These are phyloP conservation scores for Trichoderma semiorbis DNA, from an alignment of 2,329 filamentous ascomycete species.

Conservation along the genomic window DNA sequence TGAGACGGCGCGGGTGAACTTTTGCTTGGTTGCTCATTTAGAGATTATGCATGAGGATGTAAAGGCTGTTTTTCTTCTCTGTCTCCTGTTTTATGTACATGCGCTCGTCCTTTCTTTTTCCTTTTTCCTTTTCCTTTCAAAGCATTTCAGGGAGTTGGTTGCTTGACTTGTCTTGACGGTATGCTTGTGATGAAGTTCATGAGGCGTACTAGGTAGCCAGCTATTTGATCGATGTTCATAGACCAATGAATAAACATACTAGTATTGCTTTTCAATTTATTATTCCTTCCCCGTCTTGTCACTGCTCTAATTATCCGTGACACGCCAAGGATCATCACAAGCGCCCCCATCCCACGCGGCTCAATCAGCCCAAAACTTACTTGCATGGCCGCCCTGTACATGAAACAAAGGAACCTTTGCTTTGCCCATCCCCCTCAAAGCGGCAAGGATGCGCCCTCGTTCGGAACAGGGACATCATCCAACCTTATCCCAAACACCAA, in stretches of 20 bases:
- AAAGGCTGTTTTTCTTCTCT: neutral
- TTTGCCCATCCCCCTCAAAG: neutral
- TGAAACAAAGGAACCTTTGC: conserved; percentile 5
- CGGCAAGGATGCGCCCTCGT: neutral
- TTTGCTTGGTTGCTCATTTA: neutral
- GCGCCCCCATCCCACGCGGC: neutral
- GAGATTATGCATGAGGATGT: neutral
- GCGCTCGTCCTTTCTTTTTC: neutral
- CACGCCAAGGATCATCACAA: neutral
- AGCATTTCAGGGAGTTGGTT: conserved; percentile 17
- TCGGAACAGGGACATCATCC: neutral
- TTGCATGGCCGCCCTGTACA: neutral
- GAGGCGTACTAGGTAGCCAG: neutral
- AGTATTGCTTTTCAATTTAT: neutral
- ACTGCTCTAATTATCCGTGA: neutral
- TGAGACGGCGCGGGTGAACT: neutral
- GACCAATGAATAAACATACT: neutral
- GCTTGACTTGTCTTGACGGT: neutral
- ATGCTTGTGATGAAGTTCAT: neutral
- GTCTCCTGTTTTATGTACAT: neutral
- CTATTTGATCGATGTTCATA: neutral
- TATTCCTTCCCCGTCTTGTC: neutral
- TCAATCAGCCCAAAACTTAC: neutral
- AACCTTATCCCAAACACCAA: neutral
- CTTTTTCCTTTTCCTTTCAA: neutral